Evolutionary conservation across 73 alveolate genomes (phyloP).

Genomic region (Paramecium biaurelia): DNA sequence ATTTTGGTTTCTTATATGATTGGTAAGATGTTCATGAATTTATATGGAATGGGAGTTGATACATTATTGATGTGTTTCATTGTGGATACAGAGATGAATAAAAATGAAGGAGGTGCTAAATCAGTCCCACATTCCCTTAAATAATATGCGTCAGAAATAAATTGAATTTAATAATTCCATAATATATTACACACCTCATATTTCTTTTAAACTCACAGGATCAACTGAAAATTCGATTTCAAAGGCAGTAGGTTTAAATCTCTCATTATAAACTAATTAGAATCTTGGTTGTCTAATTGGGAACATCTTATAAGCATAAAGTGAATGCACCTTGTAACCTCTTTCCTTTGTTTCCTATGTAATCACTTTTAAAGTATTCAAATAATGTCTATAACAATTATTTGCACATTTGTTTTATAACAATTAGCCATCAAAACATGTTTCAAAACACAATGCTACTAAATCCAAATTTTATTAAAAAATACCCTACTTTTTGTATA

Average conservation of each 20-base stretch:
- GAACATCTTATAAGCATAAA: background rate
- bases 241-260: background rate
- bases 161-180: background rate
- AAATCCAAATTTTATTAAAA: background rate
- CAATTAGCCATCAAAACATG: background rate
- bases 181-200: background rate
- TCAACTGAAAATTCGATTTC: background rate
- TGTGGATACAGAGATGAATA: background rate
- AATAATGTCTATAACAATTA: background rate
- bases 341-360: background rate
- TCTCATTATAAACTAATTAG: background rate
- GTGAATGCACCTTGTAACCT: background rate
- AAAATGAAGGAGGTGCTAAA: background rate
- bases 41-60: constrained; percentile 54
- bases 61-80: background rate
- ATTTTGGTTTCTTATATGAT: background rate
- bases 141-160: background rate
- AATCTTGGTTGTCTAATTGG: background rate
- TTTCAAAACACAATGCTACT: background rate
- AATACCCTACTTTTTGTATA: background rate
- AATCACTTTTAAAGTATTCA: background rate
- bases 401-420: background rate
- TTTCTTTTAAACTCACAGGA: background rate
- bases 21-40: constrained; percentile 45
- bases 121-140: background rate